A percentile compares a stretch with the other conserved stretches of the same genome.
Evolutionary conservation across 2,329 filamentous ascomycete genomes (phyloP).

Genomic region (Juglanconis oblonga): DNA sequence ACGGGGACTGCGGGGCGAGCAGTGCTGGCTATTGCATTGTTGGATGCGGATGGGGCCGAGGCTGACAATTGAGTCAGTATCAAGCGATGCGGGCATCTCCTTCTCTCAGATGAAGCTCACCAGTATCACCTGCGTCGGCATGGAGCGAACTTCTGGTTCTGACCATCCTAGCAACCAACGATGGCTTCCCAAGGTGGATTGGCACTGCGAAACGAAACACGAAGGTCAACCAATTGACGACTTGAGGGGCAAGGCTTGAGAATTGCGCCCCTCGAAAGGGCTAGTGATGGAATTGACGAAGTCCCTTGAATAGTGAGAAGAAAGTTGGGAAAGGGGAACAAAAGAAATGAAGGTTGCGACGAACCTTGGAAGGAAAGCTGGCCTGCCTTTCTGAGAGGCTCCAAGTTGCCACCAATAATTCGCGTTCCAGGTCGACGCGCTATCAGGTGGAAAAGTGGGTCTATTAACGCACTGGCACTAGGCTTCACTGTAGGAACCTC

Average conservation of each 20-base stretch:
- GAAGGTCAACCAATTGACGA: not conserved
- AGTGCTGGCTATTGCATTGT: not conserved
- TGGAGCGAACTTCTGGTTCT: conserved; percentile 11
- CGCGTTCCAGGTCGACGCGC: conserved; percentile 2
- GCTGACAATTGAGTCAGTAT: conserved; percentile 7
- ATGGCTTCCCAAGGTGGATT: not conserved
- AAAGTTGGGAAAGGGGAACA: not conserved
- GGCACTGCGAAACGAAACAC: not conserved
- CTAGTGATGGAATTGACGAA: not conserved
- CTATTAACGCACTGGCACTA: not conserved
- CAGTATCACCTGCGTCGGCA: not conserved
- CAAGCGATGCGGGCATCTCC: not conserved
- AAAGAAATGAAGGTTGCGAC: not conserved
- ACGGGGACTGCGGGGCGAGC: conserved; percentile 8
- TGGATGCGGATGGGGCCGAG: not conserved
- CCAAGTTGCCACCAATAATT: conserved; percentile 4
- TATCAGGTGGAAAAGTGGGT: conserved; percentile 5
- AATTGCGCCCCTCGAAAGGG: not conserved
- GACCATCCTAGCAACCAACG: conserved; percentile 1
- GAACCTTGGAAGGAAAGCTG: not conserved
- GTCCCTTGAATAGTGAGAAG: not conserved
- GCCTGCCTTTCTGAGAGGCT: not conserved
- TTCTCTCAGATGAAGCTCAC: not conserved
- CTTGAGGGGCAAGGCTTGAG: not conserved
- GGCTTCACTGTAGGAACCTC: not conserved